Percentiles rank a stretch among this genome's conserved stretches.
Evolutionary conservation across 2,329 filamentous ascomycete species (phyloP).

Genomic region (Xylariomycetidae sp.): DNA sequence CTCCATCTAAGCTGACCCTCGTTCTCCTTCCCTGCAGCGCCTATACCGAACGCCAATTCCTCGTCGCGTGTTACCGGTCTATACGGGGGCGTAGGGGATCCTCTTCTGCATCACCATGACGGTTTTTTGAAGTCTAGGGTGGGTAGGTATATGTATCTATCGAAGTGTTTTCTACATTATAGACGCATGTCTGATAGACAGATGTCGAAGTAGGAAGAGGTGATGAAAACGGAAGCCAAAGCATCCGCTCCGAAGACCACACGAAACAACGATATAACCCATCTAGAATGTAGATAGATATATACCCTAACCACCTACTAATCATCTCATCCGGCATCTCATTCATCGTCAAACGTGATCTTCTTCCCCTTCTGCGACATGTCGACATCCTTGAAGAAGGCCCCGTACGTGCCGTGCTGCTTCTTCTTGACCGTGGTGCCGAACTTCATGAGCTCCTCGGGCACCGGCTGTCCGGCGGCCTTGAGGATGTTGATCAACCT

Average conservation of each 20-base stretch:
- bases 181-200: too few species aligned
- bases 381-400: slow-evolving; percentile 89
- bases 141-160: too few species aligned
- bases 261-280: neutral
- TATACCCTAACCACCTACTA: neutral
- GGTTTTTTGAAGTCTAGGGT: too few species aligned
- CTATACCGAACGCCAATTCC: slow-evolving; percentile 49
- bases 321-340: neutral
- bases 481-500: slow-evolving; percentile 92
- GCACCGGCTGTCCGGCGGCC: slow-evolving; percentile 85
- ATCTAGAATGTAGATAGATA: neutral
- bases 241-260: neutral
- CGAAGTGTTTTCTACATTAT: too few species aligned
- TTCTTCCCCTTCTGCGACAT: slow-evolving; percentile 82
- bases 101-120: too few species aligned
- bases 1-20: too few species aligned
- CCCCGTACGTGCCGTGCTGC: slow-evolving; percentile 89
- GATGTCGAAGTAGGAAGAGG: too few species aligned
- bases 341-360: slow-evolving; percentile 72
- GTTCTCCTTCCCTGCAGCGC: too few species aligned
- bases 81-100: slow-evolving; percentile 28
- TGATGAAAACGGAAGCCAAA: slow-evolving; percentile 1
- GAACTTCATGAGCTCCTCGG: slow-evolving; percentile 88
- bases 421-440: slow-evolving; percentile 99
- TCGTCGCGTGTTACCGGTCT: slow-evolving; percentile 45